Evolutionary conservation across 441 rosid genomes (phyloP).

Genomic region (Populus hybrid): DNA sequence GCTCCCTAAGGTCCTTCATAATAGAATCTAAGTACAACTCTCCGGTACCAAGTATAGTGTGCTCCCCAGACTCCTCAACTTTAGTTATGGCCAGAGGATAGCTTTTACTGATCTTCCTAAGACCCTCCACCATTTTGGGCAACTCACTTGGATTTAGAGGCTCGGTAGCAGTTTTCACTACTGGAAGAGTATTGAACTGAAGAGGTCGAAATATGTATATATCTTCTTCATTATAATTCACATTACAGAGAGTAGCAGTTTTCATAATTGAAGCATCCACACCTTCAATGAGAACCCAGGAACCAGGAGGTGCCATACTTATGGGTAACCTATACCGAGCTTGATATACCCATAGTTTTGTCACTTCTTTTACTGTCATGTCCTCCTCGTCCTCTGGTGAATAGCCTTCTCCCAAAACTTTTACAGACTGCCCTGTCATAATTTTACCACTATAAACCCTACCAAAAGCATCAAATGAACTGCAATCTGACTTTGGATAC

Average conservation of each 20-base stretch:
- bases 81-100: constrained; percentile 97
- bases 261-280: constrained; percentile 98
- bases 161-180: constrained; percentile 97
- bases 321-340: constrained; percentile 91
- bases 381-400: constrained; percentile 98
- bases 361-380: constrained; percentile 93
- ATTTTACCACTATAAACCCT: constrained; percentile 87
- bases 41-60: constrained; percentile 95
- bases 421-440: constrained; percentile 90
- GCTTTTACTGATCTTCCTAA: constrained; percentile 97
- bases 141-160: constrained; percentile 98
- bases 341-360: constrained; percentile 94
- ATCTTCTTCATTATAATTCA: constrained; percentile 66
- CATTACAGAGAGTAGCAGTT: constrained; percentile 87
- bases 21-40: constrained; percentile 95
- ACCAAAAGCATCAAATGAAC: constrained; percentile 96
- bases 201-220: constrained; percentile 83
- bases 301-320: constrained; percentile 96
- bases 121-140: constrained; percentile 99
- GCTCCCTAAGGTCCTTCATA: constrained; percentile 98
- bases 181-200: constrained; percentile 94
- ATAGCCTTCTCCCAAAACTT: constrained; percentile 94
- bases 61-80: constrained; percentile 98
- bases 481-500: constrained; percentile 96
- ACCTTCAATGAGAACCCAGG: constrained; percentile 98